Percentiles rank a stretch among this genome's conserved stretches.
Conservation (phyloP, 352 stramenopile genomes). For the Phytophthora tubulina region DNA sequence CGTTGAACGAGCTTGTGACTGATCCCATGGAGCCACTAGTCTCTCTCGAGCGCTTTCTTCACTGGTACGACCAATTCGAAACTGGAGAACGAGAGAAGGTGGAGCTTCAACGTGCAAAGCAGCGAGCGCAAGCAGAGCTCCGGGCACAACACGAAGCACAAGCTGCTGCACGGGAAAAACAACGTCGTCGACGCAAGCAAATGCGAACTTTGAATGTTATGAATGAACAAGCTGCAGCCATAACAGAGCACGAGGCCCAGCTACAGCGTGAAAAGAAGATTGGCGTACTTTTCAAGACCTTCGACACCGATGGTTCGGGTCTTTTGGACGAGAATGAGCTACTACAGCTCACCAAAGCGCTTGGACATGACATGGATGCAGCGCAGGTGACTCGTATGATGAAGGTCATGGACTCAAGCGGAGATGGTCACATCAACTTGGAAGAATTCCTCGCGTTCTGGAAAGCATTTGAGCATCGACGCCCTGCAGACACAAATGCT, state of each 20-base stretch:
- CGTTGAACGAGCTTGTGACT: slow-evolving; percentile 56
- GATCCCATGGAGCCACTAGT: slow-evolving; percentile 54
- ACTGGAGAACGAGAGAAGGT: slow-evolving; percentile 54
- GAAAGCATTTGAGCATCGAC: slow-evolving; percentile 60
- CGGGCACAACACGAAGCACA: slow-evolving; percentile 46
- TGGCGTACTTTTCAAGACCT: slow-evolving; percentile 62
- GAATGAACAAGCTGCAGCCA: slow-evolving; percentile 47
- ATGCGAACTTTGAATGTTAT: slow-evolving; percentile 44
- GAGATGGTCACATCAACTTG: slow-evolving; percentile 63
- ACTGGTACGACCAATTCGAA: slow-evolving; percentile 68
- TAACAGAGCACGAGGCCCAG: slow-evolving; percentile 45
- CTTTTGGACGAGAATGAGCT: slow-evolving; percentile 67
- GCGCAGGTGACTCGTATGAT: slow-evolving; percentile 65
- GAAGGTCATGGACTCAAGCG: slow-evolving; percentile 67
- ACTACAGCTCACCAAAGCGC: slow-evolving; percentile 48
- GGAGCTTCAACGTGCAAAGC: slow-evolving; percentile 55
- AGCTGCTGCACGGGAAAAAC: slow-evolving; percentile 42
- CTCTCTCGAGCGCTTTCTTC: slow-evolving; percentile 55
- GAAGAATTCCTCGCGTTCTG: slow-evolving; percentile 79
- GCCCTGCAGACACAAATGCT: slow-evolving; percentile 19
- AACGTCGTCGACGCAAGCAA: slow-evolving; percentile 50
- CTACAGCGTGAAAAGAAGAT: slow-evolving; percentile 45
- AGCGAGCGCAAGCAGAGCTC: slow-evolving; percentile 52
- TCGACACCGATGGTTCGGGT: slow-evolving; percentile 66
- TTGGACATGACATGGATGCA: slow-evolving; percentile 61